A percentile compares a stretch with the other conserved stretches of the same genome.
These are phyloP conservation scores for Stemphylium lycopersici DNA, from an alignment of 2,329 filamentous ascomycete species.

Conservation along the genomic window DNA sequence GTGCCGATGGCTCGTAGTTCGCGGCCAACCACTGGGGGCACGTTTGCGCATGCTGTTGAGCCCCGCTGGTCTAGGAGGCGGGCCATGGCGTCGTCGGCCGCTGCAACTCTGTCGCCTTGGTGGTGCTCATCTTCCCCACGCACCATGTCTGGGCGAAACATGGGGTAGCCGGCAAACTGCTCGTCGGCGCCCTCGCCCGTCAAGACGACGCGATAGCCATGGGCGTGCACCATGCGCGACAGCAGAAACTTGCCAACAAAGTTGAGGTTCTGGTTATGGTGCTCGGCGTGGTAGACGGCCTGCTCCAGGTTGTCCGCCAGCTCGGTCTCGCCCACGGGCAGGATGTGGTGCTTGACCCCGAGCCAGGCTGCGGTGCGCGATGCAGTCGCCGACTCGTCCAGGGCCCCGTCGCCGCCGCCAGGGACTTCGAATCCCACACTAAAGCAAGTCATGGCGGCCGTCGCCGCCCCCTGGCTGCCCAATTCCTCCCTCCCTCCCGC, in stretches of 20 bases:
- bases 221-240: conserved; percentile 52
- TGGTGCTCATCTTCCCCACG: conserved; percentile 46
- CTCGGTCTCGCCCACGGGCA: conserved; percentile 52
- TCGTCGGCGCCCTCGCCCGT: conserved; percentile 62
- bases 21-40: neutral
- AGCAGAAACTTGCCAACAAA: conserved; percentile 59
- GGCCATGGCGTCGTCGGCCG: neutral
- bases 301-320: conserved; percentile 54
- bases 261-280: conserved; percentile 58
- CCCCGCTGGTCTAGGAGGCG: neutral
- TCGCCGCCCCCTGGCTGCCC: neutral
- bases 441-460: neutral
- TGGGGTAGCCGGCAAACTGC: conserved; percentile 60
- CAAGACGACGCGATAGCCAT: conserved; percentile 61
- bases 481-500: neutral
- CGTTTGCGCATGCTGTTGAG: neutral
- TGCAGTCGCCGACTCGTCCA: conserved; percentile 55
- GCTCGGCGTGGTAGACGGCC: conserved; percentile 54
- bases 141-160: conserved; percentile 55
- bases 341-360: conserved; percentile 10
- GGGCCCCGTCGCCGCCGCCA: conserved; percentile 48
- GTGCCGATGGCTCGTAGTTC: neutral
- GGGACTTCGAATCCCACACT: conserved; percentile 28
- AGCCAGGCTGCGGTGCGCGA: neutral
- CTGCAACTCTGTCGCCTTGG: neutral